These are phyloP conservation scores for Solanum appendiculatum DNA, from an alignment of 257 asterid genomes.

Conservation along the genomic window DNA sequence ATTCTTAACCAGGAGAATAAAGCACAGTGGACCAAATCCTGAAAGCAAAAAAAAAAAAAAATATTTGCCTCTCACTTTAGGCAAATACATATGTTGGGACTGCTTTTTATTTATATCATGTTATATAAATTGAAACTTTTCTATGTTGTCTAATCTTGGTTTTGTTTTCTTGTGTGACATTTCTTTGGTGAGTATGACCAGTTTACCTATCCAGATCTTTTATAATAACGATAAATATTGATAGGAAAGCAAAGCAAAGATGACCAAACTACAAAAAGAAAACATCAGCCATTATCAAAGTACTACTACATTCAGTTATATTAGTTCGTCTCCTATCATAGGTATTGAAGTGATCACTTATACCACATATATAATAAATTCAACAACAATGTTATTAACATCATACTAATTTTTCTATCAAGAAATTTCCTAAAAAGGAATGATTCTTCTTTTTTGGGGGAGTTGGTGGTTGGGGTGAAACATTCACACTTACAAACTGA, in stretches of 20 bases:
- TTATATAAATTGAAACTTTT: neutral
- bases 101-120: neutral
- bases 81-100: neutral
- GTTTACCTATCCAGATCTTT: neutral
- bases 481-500: neutral
- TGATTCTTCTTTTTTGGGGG: neutral
- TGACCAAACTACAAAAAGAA: neutral
- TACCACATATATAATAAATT: no score
- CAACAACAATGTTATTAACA: neutral
- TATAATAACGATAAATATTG: neutral
- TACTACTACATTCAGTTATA: neutral
- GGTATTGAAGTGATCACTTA: neutral
- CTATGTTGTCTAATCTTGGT: neutral
- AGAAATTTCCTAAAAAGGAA: neutral
- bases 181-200: neutral
- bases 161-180: neutral
- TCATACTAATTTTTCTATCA: no score
- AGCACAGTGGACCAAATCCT: neutral
- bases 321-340: neutral
- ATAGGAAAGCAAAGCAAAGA: neutral
- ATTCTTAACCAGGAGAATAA: neutral
- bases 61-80: neutral
- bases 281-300: neutral
- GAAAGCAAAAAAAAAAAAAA: neutral
- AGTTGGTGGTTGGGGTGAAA: neutral